Base-by-base conservation (phyloP, 306 rosid genomes). In the Dryas drummondii region DNA sequence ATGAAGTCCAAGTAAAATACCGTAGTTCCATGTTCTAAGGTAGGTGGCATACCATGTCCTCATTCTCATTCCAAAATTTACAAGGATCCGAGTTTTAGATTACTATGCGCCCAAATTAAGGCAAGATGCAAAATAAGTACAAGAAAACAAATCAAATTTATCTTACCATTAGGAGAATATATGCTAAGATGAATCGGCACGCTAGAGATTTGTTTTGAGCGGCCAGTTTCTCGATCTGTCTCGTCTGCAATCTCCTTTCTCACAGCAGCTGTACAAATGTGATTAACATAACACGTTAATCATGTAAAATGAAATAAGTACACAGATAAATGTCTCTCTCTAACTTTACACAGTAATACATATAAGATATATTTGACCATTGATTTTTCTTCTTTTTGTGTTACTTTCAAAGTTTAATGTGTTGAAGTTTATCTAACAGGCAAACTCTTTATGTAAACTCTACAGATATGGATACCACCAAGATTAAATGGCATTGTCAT, bases 191-290 rank as follows among this genome's bases (percentile, higher is more conserved):
- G 98, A 85, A 93, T 93, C 48, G 98, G 98, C 44, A 93, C 94
- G 48, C 88, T 85, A 8, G 98, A 93, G 73, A 93, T 93, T 84
- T 82, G 88, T 80, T 82, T 93, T 68, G 79, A 37, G 63, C 96
- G 93, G 60, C 98, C 98, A n/a, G 98, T 93, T 87, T 91, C 97
- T 77, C 98, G 86, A 73, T 93, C 98, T 0, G 98, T 93, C 88
- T 93, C 98, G 41, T 93, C 98, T 80, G 85, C 81, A 82, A 93
- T 93, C 87, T 93, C 98, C 86, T 89, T 93, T 71, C 98, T 89
- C 83, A 93, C 98, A 79, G 88, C 97, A 85, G 86, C 98, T 93
- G 75, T 84, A 74, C 37, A 84, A 64, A 78, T 58, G 66, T 44
- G 10, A 76, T 17, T 16, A 72, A 51, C 26, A 72, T 42, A 14